Base-by-base conservation (phyloP, 148 eudicot species). In the Fallopia convolvulus region DNA sequence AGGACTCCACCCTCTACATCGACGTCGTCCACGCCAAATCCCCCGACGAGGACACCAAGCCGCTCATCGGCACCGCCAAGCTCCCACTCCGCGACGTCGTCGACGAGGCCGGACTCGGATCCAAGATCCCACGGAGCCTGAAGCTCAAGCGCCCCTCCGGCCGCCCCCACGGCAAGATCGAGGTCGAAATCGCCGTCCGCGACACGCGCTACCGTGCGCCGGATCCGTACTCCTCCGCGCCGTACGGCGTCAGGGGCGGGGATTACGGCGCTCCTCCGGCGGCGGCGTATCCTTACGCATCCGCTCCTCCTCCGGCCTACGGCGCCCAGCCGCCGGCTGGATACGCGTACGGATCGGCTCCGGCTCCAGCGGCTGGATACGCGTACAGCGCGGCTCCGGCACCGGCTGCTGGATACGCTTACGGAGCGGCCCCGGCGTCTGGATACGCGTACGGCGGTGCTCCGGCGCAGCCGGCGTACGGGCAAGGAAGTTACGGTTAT, bases 61-160 rank as follows among this genome's bases (percentile, higher is more conserved):
- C 98, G 6, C 84, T 93, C 60, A 84, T 93, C 79, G 98, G 98
- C 39, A 87, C 96, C 18, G 90, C 89, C 44, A 76, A 77, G 49
- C 82, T 93, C 48, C 82, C 73, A 0, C 86, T 93, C 26, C 73
- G 77, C 0, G 91, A 89, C 32, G 77, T 91, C 41, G 84, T 87
- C 33, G 93, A 93, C 72, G 92, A 89, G 0, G 93, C 66, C 18
- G 97, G 97, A 0, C 21, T 89, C 10, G 93, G 86, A 7, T 66
- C 46, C 32, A 73, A 68, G 3, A 32, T 58, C 50, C 75, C 75
- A 15, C 82, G 81, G 8, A 83, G 70, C 33, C 81, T 93, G 12
- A 80, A 88, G 70, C 92, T 93, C 71, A 88, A 77, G 49, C 97
- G 97, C 32, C 97, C 98, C 21, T 93, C 98, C 9, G 98, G 98